Evolutionary conservation across 2,329 filamentous ascomycete genomes (phyloP).

Genomic region (Diaporthe ilicicola): DNA sequence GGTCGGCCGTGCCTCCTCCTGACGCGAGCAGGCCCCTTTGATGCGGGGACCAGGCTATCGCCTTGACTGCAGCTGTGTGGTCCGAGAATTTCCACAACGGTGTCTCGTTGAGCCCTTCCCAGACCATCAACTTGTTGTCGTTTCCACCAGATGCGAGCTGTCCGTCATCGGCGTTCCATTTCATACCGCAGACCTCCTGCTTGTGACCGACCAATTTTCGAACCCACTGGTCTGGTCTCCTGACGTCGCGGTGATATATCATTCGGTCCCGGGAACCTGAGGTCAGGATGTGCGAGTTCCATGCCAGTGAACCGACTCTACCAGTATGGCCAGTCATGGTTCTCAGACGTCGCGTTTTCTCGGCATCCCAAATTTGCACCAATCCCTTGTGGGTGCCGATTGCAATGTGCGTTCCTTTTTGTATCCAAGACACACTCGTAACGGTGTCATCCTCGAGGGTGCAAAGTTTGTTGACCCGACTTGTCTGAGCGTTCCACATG

Average conservation of each 20-base stretch:
- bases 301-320: slow-evolving; percentile 91
- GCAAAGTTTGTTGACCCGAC: slow-evolving; percentile 92
- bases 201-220: slow-evolving; percentile 92
- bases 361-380: slow-evolving; percentile 97
- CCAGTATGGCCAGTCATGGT: slow-evolving; percentile 98
- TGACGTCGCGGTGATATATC: slow-evolving; percentile 95
- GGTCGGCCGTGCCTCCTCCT: slow-evolving; percentile 93
- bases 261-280: slow-evolving; percentile 92
- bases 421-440: slow-evolving; percentile 98
- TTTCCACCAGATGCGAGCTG: slow-evolving; percentile 96
- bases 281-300: slow-evolving; percentile 97
- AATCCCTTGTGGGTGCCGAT: slow-evolving; percentile 95
- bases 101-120: slow-evolving; percentile 94
- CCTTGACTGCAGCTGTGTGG: slow-evolving; percentile 95
- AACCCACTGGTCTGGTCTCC: slow-evolving; percentile 89
- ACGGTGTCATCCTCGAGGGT: slow-evolving; percentile 92
- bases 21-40: slow-evolving; percentile 94
- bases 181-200: slow-evolving; percentile 95
- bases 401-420: slow-evolving; percentile 93
- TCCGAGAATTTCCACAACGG: slow-evolving; percentile 94
- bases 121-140: slow-evolving; percentile 98
- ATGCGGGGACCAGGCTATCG: slow-evolving; percentile 97
- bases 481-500: slow-evolving; percentile 96
- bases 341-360: slow-evolving; percentile 81
- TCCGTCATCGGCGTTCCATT: slow-evolving; percentile 96